Evolutionary conservation across 106 monocot genomes (phyloP).

Genomic region (Triglochin maritima): DNA sequence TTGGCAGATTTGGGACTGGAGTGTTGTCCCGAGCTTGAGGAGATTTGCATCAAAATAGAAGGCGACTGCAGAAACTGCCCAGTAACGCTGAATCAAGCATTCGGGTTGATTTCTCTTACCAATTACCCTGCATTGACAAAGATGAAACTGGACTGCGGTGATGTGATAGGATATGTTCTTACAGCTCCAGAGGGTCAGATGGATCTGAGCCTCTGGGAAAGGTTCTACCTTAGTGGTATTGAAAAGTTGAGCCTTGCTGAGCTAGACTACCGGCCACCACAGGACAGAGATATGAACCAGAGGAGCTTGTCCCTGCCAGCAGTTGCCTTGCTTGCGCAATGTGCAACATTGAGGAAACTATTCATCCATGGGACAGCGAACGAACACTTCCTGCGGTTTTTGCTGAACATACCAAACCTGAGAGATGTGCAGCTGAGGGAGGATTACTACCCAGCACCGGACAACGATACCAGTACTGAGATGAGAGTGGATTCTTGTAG

Average conservation of each 20-base stretch:
- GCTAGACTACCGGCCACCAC: slow-evolving; percentile 89
- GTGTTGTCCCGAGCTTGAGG: slow-evolving; percentile 57
- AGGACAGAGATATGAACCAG: slow-evolving; percentile 88
- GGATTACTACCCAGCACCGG: slow-evolving; percentile 95
- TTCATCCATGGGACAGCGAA: slow-evolving; percentile 87
- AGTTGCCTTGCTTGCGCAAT: slow-evolving; percentile 45
- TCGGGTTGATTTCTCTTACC: slow-evolving; percentile 46
- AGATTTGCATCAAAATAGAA: slow-evolving; percentile 67
- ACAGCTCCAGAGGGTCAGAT: slow-evolving; percentile 83
- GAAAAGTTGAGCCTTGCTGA: slow-evolving; percentile 33
- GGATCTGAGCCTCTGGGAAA: slow-evolving; percentile 90
- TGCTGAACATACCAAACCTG: slow-evolving; percentile 40
- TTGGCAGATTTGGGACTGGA: slow-evolving; percentile 40
- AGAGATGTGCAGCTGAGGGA: slow-evolving; percentile 78
- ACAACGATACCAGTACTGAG: slow-evolving; percentile 89
- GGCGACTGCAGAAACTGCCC: slow-evolving; percentile 68
- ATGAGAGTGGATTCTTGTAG: slow-evolving; percentile 83
- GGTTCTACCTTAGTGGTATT: slow-evolving; percentile 85
- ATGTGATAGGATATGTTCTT: slow-evolving; percentile 62
- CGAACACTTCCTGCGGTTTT: slow-evolving; percentile 84
- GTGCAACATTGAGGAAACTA: slow-evolving; percentile 41
- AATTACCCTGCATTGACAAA: slow-evolving; percentile 43
- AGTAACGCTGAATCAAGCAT: slow-evolving; percentile 13
- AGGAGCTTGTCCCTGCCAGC: slow-evolving; percentile 67
- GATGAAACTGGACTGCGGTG: slow-evolving; percentile 86